phyloP scores from a whole-genome alignment of 2,329 filamentous ascomycete genomes.

The Calonectria henricotiae region DNA sequence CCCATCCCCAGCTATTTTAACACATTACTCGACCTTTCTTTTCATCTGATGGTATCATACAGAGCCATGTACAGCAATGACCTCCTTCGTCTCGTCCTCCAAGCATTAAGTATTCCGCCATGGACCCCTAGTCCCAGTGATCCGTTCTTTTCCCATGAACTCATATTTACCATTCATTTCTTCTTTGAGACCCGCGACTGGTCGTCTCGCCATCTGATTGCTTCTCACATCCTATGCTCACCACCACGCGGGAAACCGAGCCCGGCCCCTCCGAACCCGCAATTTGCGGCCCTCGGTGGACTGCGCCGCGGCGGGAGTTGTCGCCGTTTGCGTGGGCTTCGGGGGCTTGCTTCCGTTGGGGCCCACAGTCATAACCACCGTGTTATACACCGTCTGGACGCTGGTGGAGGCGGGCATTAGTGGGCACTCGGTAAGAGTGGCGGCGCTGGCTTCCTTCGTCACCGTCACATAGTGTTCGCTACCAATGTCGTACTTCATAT shows the following conservation, averaged over 20 bases:
- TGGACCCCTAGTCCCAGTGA: not conserved
- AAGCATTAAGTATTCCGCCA: slow-evolving; percentile 9
- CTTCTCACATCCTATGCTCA: slow-evolving; percentile 29
- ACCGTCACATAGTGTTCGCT: slow-evolving; percentile 25
- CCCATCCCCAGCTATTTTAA: not conserved
- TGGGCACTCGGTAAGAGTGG: slow-evolving; percentile 47
- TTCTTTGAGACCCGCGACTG: not conserved
- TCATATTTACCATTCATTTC: not conserved
- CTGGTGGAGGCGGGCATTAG: slow-evolving; percentile 51
- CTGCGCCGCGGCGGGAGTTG: slow-evolving; percentile 14
- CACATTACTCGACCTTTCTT: slow-evolving; percentile 13
- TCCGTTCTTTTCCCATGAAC: not conserved
- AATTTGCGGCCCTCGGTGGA: slow-evolving; percentile 18
- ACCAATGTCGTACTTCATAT: not conserved
- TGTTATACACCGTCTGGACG: slow-evolving; percentile 59
- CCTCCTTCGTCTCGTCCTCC: slow-evolving; percentile 2
- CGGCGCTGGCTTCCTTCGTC: slow-evolving; percentile 15
- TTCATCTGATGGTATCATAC: slow-evolving; percentile 12
- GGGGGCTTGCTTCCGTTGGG: slow-evolving; percentile 31
- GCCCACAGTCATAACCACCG: slow-evolving; percentile 55
- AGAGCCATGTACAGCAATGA: slow-evolving; percentile 23
- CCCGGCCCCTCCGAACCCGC: slow-evolving; percentile 37
- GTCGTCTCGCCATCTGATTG: not conserved
- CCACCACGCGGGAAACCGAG: slow-evolving; percentile 36
- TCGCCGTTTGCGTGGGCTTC: slow-evolving; percentile 28